Evolutionary conservation across 352 stramenopile genomes (phyloP).

Genomic region (Phytophthora sansomeana): DNA sequence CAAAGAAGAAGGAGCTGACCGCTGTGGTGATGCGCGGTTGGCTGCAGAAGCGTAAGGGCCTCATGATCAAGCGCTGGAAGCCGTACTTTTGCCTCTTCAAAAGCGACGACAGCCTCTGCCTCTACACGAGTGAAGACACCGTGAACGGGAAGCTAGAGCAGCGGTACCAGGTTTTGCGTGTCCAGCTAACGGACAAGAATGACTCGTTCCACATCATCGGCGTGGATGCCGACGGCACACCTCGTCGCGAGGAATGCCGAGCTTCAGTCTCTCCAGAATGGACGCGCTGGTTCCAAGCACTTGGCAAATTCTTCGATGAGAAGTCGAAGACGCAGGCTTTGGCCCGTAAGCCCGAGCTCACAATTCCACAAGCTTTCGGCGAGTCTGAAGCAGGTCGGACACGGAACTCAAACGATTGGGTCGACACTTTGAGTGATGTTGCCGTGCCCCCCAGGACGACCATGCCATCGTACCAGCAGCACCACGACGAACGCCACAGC

Average conservation of each 20-base stretch:
- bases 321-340: slow-evolving; percentile 48
- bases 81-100: slow-evolving; percentile 64
- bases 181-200: slow-evolving; percentile 54
- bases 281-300: slow-evolving; percentile 55
- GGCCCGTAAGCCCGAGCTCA: slow-evolving; percentile 50
- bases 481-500: slow-evolving; percentile 28
- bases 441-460: not conserved
- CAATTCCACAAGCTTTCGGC: slow-evolving; percentile 17
- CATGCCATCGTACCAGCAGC: slow-evolving; percentile 4
- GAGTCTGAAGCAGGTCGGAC: slow-evolving; percentile 7
- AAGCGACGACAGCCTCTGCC: slow-evolving; percentile 56
- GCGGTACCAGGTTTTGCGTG: slow-evolving; percentile 57
- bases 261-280: slow-evolving; percentile 46
- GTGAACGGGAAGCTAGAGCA: slow-evolving; percentile 58
- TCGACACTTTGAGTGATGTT: slow-evolving; percentile 13
- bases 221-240: slow-evolving; percentile 46
- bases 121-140: slow-evolving; percentile 66
- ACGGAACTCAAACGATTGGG: not conserved
- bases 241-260: slow-evolving; percentile 60
- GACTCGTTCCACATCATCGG: slow-evolving; percentile 66
- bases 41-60: slow-evolving; percentile 60
- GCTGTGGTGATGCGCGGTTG: slow-evolving; percentile 50
- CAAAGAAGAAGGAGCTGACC: slow-evolving; percentile 37
- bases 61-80: slow-evolving; percentile 70
- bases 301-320: slow-evolving; percentile 54